A percentile compares a stretch with the other conserved stretches of the same genome.
These are phyloP conservation scores for Straminergon stramineum DNA, from an alignment of 225 moss, liverwort and hornwort species.

Conservation along the genomic window DNA sequence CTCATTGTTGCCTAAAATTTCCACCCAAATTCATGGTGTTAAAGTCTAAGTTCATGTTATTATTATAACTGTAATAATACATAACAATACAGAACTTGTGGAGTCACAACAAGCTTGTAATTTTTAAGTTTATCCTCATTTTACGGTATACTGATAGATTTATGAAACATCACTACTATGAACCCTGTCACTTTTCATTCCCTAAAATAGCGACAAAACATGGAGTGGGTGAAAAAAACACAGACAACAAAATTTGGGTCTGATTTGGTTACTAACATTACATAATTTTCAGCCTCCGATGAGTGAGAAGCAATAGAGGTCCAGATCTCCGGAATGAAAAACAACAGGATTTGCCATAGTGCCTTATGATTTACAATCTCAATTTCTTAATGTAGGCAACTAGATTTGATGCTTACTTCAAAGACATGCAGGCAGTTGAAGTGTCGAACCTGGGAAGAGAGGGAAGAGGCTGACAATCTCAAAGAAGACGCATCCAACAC, in stretches of 20 bases:
- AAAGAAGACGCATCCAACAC: conserved; percentile 96
- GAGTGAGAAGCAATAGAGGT: too few species aligned
- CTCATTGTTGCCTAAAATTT: conserved; percentile 74
- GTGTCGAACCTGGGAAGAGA: conserved; percentile 77
- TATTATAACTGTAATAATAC: background rate
- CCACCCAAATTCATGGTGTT: background rate
- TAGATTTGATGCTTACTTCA: background rate
- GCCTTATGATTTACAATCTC: background rate
- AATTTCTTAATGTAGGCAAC: background rate
- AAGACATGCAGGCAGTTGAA: too few species aligned
- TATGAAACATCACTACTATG: background rate
- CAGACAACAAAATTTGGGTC: too few species aligned
- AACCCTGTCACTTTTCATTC: too few species aligned
- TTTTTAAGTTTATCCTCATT: background rate
- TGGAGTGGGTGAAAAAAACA: too few species aligned
- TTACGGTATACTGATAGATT: background rate
- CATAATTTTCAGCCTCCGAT: too few species aligned
- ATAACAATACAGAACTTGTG: background rate
- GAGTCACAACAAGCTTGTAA: background rate
- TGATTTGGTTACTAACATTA: too few species aligned
- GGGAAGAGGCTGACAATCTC: conserved; percentile 98
- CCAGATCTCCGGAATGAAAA: too few species aligned
- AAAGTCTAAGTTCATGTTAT: background rate
- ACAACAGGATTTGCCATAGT: too few species aligned
- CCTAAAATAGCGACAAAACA: too few species aligned